Evolutionary conservation across 139 green algal species (phyloP), one percentile per base, ranked within the genome.

Genomic region (Coelastrella sp.): DNA sequence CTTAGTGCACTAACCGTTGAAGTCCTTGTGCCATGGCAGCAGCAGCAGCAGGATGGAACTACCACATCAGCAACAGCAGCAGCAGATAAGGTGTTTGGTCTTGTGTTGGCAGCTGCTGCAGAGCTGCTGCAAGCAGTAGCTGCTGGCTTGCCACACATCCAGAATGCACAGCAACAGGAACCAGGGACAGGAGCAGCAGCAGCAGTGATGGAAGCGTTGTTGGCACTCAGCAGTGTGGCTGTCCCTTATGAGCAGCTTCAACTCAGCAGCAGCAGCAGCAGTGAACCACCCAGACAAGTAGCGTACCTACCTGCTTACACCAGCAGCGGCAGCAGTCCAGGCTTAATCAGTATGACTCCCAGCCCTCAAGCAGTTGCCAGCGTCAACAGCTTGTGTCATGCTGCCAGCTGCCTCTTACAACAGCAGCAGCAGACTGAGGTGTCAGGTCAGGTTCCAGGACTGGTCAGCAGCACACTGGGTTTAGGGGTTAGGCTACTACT

Each of bases 1-100:
- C 65, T 86, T 14, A 49, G 49, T 61, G 90, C 82, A 8, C 35
- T 90, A n/a, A 78, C 82, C 58, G 68, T 79, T 7, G 19, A 89
- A 19, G n/a, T 61, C 56, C 91, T 92, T 15, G 15, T 22, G 1
- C 82, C 88, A 0, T 82, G 94, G 89, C 82, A 76, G 61, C 82
- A 63, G 82, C 82, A 79, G 83, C 83, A 80, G 84, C 66, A 70
- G 68, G 17, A 15, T 61, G 75, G 65, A 63, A 22, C n/a, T 24
- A 12, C 65, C 25, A 11, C 82, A n/a, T n/a, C n/a, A 76, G 82
- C 63, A 87, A 27, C 82, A 87, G 81, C 81, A 78, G 81, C 81
- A 78, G 60, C 60, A 65, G 82, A 87, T 22, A 63, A 63, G 25
- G 82, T 78, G 63, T 78, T 78, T 61, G 82, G 65, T 17, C 27